Conservation (phyloP, 352 stramenopile genomes). For the Phytophthora fragariaefolia region DNA sequence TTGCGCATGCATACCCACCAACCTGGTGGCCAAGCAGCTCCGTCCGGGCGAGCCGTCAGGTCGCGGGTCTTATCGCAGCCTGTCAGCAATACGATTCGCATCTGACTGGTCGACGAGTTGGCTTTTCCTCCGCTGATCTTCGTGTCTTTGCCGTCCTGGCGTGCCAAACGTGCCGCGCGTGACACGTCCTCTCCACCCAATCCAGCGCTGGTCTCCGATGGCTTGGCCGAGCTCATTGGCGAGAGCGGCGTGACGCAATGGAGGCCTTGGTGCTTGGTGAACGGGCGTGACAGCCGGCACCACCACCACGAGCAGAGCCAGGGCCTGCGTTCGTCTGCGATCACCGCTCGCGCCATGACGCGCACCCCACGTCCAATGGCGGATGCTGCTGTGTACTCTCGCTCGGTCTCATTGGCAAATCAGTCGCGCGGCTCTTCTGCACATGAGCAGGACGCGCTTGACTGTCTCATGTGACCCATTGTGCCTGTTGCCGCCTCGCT, state of each 20-base stretch:
- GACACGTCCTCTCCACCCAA: conserved; percentile 30
- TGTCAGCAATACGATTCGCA: conserved; percentile 5
- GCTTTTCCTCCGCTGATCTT: conserved; percentile 13
- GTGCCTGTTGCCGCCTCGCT: conserved; percentile 8
- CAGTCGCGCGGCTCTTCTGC: conserved; percentile 15
- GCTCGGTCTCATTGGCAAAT: conserved; percentile 20
- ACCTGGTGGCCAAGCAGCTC: neutral
- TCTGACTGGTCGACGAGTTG: conserved; percentile 15
- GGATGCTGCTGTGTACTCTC: neutral
- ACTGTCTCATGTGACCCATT: conserved; percentile 42
- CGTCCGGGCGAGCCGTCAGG: too few relatives aligned
- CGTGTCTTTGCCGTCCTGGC: conserved; percentile 18
- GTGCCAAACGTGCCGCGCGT: conserved; percentile 1
- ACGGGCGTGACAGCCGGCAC: conserved; percentile 16
- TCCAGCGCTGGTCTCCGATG: neutral
- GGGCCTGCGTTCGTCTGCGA: conserved; percentile 1
- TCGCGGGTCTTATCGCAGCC: conserved; percentile 1
- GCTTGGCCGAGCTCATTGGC: conserved; percentile 13
- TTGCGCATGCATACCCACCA: conserved; percentile 6
- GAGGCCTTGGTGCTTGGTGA: conserved; percentile 39
- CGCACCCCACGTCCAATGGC: conserved; percentile 21
- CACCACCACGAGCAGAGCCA: conserved; percentile 6
- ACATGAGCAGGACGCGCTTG: conserved; percentile 31
- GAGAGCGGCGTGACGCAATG: conserved; percentile 16
- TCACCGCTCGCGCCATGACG: conserved; percentile 23